A percentile compares a stretch with the other conserved stretches of the same genome.
phyloP scores from a whole-genome alignment of 139 green algal species.

The Spirogloea muscicola region DNA sequence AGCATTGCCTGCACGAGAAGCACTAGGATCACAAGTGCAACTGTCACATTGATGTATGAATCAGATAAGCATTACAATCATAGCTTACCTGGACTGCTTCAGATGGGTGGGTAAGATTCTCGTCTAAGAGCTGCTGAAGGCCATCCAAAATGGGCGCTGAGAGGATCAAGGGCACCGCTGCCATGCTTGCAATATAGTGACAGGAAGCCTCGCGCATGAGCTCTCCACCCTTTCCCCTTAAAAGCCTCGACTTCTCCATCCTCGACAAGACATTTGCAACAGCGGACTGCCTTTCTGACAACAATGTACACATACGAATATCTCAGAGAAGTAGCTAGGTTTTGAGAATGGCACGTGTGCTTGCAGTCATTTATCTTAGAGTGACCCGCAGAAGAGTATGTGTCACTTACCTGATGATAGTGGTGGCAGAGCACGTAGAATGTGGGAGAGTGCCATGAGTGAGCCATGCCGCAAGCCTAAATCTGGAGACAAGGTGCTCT shows the following conservation, averaged over 20 bases:
- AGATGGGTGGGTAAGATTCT: slow-evolving; percentile 65
- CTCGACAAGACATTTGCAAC: slow-evolving; percentile 40
- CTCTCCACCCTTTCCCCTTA: slow-evolving; percentile 84
- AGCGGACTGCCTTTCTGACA: not conserved
- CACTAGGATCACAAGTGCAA: too few relatives aligned
- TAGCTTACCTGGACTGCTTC: slow-evolving; percentile 19
- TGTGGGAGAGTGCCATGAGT: slow-evolving; percentile 64
- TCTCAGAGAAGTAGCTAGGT: not conserved
- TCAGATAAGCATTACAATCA: too few relatives aligned
- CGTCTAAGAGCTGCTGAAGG: slow-evolving; percentile 61
- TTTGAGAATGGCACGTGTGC: too few relatives aligned
- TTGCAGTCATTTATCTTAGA: too few relatives aligned
- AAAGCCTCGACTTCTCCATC: slow-evolving; percentile 72
- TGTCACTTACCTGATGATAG: too few relatives aligned
- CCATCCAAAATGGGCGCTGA: not conserved
- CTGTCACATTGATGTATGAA: too few relatives aligned
- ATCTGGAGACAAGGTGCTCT: slow-evolving; percentile 15
- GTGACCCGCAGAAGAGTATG: too few relatives aligned
- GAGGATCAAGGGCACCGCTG: not conserved
- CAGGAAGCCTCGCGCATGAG: slow-evolving; percentile 78
- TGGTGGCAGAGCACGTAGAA: too few relatives aligned
- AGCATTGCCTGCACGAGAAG: too few relatives aligned
- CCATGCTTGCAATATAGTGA: slow-evolving; percentile 50
- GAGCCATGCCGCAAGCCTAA: slow-evolving; percentile 76
- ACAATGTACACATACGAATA: too few relatives aligned